Percentiles rank a stretch among this genome's conserved stretches.
These are phyloP conservation scores for Rhytidhysteron rufulum DNA, from an alignment of 2,329 filamentous ascomycete species.

Conservation along the genomic window DNA sequence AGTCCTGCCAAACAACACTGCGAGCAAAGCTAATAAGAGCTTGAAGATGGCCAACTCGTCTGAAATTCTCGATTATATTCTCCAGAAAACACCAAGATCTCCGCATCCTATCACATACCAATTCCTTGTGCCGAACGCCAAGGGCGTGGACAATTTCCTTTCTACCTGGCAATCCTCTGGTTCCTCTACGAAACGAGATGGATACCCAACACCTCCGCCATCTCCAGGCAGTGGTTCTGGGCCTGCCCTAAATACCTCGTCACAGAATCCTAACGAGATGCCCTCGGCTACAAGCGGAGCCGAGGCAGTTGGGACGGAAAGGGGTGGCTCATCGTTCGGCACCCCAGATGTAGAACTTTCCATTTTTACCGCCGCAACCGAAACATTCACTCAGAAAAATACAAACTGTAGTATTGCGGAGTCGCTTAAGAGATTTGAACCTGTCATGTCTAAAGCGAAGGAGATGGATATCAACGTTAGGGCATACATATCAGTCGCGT, in stretches of 20 bases:
- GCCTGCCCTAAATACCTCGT: slow-evolving; percentile 41
- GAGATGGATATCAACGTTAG: slow-evolving; percentile 63
- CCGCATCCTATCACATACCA: slow-evolving; percentile 64
- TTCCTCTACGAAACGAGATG: slow-evolving; percentile 29
- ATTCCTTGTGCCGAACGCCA: slow-evolving; percentile 74
- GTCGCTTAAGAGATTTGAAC: slow-evolving; percentile 65
- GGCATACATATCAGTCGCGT: slow-evolving; percentile 68
- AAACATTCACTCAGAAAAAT: slow-evolving; percentile 76
- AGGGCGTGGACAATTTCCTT: slow-evolving; percentile 64
- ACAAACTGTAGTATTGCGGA: slow-evolving; percentile 76
- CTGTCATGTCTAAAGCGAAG: slow-evolving; percentile 67
- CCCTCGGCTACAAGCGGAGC: slow-evolving; percentile 32
- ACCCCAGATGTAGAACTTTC: slow-evolving; percentile 57
- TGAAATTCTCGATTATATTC: slow-evolving; percentile 67
- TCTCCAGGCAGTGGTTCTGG: slow-evolving; percentile 33
- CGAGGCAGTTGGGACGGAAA: slow-evolving; percentile 26
- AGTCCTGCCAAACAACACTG: too few relatives aligned
- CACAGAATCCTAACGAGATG: slow-evolving; percentile 40
- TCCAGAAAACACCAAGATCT: slow-evolving; percentile 55
- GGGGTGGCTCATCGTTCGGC: slow-evolving; percentile 8
- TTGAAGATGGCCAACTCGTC: slow-evolving; percentile 72
- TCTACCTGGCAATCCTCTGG: slow-evolving; percentile 48
- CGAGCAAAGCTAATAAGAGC: slow-evolving; percentile 16
- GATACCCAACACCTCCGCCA: slow-evolving; percentile 46
- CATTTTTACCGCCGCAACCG: slow-evolving; percentile 78